Conservation (phyloP, 208 protist species). For the Leishmania gerbilli region DNA sequence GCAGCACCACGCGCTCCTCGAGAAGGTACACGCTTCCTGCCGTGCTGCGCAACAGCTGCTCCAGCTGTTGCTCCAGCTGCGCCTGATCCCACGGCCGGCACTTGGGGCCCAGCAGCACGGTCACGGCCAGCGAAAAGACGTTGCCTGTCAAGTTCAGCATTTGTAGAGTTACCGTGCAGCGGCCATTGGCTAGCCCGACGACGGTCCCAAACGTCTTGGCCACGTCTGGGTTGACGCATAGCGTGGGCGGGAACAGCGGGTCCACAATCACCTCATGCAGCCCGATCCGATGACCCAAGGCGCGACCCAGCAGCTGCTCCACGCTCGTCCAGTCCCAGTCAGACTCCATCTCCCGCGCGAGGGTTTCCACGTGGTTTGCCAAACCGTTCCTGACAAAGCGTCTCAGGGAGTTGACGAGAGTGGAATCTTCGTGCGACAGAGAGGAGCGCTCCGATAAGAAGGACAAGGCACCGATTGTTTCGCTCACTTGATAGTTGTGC, state of each 20-base stretch:
- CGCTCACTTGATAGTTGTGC: slow-evolving; percentile 73
- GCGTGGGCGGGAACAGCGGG: slow-evolving; percentile 68
- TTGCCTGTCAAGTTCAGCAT: slow-evolving; percentile 63
- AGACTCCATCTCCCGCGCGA: slow-evolving; percentile 76
- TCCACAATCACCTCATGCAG: slow-evolving; percentile 61
- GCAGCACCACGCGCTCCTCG: slow-evolving; percentile 47
- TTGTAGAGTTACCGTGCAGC: slow-evolving; percentile 56
- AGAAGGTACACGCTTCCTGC: slow-evolving; percentile 53
- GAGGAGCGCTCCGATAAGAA: slow-evolving; percentile 44
- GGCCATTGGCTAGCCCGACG: slow-evolving; percentile 33
- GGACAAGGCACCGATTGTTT: slow-evolving; percentile 52
- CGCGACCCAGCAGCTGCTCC: slow-evolving; percentile 76
- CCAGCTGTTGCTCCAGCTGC: slow-evolving; percentile 40
- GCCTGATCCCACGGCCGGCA: slow-evolving; percentile 34
- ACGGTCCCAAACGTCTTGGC: slow-evolving; percentile 58
- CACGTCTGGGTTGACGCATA: slow-evolving; percentile 77
- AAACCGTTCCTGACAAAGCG: slow-evolving; percentile 61
- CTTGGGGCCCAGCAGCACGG: slow-evolving; percentile 38
- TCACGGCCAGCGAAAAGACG: slow-evolving; percentile 66
- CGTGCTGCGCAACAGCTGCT: slow-evolving; percentile 49
- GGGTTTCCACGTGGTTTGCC: slow-evolving; percentile 58
- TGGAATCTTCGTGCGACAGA: slow-evolving; percentile 38
- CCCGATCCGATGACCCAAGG: slow-evolving; percentile 44
- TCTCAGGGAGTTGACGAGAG: slow-evolving; percentile 37
- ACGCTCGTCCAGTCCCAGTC: slow-evolving; percentile 92